Conservation (phyloP, 2,329 filamentous ascomycete species). For the Trichoderma simmonsii region DNA sequence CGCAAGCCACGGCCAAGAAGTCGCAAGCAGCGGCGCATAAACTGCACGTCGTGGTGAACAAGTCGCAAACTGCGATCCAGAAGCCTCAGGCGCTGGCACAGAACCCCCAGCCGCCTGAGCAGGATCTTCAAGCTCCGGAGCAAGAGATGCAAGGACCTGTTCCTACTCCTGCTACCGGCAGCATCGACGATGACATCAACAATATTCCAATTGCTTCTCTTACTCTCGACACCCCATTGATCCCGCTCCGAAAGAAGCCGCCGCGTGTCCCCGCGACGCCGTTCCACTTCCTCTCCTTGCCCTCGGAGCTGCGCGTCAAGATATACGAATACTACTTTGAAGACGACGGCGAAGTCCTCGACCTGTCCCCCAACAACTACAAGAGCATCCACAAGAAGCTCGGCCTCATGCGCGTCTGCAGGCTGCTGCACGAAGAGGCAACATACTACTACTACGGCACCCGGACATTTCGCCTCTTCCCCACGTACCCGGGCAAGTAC, state of each 20-base stretch:
- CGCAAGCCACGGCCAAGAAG: conserved; percentile 2
- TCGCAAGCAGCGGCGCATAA: conserved; percentile 1
- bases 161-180: conserved; percentile 26
- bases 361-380: conserved; percentile 65
- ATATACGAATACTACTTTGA: conserved; percentile 65
- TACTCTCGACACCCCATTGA: conserved; percentile 39
- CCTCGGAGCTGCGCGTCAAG: conserved; percentile 65
- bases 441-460: conserved; percentile 63
- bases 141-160: background rate
- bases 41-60: background rate
- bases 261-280: conserved; percentile 38
- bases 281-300: conserved; percentile 66
- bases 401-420: conserved; percentile 58
- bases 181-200: conserved; percentile 40
- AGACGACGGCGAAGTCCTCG: conserved; percentile 53
- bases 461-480: conserved; percentile 64
- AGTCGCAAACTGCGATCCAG: background rate
- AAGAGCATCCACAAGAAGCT: conserved; percentile 59
- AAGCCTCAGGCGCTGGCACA: background rate
- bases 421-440: conserved; percentile 60
- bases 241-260: conserved; percentile 33
- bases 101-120: background rate
- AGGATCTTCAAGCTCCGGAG: conserved; percentile 1
- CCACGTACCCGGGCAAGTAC: conserved; percentile 59
- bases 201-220: conserved; percentile 43